These are phyloP conservation scores for Claviceps cyperi DNA, from an alignment of 2,329 filamentous ascomycete species.

Conservation along the genomic window DNA sequence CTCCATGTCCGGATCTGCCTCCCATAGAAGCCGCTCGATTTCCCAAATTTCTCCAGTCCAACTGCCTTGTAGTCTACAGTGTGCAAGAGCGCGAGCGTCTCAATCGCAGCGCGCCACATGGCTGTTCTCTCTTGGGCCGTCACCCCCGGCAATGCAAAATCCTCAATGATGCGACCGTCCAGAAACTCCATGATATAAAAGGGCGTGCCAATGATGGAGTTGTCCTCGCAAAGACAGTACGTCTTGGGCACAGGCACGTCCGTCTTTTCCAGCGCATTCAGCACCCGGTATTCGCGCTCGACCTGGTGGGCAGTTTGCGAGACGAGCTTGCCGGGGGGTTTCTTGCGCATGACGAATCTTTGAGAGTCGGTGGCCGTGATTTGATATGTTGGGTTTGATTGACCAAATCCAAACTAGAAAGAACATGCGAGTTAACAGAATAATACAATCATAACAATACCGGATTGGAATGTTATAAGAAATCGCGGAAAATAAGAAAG, in stretches of 20 bases:
- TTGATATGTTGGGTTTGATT: slow-evolving; percentile 95
- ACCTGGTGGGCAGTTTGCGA: slow-evolving; percentile 93
- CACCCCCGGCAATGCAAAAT: slow-evolving; percentile 66
- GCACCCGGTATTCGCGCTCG: slow-evolving; percentile 86
- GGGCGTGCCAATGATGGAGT: slow-evolving; percentile 64
- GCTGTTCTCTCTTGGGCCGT: slow-evolving; percentile 51
- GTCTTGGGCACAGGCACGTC: slow-evolving; percentile 77
- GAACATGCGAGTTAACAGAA: too few relatives aligned
- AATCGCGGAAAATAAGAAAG: background rate
- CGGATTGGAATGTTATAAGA: background rate
- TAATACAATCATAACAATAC: too few relatives aligned
- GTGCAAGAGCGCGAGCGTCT: slow-evolving; percentile 77
- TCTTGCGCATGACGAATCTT: slow-evolving; percentile 88
- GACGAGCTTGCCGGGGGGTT: slow-evolving; percentile 85
- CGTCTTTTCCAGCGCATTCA: slow-evolving; percentile 64
- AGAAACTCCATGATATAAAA: slow-evolving; percentile 98
- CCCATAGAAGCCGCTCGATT: slow-evolving; percentile 62
- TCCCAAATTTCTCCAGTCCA: slow-evolving; percentile 61
- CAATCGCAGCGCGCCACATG: slow-evolving; percentile 78
- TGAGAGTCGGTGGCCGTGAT: slow-evolving; percentile 56
- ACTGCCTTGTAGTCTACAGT: slow-evolving; percentile 51
- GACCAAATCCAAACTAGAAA: slow-evolving; percentile 79
- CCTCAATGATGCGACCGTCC: slow-evolving; percentile 84
- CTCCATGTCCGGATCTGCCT: slow-evolving; percentile 75
- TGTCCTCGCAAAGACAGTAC: slow-evolving; percentile 76